These are phyloP conservation scores for Alternaria infectoria DNA, from an alignment of 2,329 filamentous ascomycete genomes.

Conservation along the genomic window DNA sequence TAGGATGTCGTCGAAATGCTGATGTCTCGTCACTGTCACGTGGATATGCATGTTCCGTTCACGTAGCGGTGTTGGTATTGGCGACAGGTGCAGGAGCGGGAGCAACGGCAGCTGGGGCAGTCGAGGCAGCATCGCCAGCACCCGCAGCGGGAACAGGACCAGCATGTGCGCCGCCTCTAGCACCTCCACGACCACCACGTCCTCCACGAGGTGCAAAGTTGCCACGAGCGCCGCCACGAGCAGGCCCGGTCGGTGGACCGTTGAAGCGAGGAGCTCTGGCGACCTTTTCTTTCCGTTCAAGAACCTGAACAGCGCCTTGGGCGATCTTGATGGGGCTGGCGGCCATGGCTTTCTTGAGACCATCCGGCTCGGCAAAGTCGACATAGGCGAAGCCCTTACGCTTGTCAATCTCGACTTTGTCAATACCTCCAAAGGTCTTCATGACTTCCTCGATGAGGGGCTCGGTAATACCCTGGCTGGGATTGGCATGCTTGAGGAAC, in stretches of 20 bases:
- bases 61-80: conserved; percentile 12
- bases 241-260: conserved; percentile 37
- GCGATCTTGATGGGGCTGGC: conserved; percentile 83
- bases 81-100: conserved; percentile 12
- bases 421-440: conserved; percentile 73
- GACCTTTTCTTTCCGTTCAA: conserved; percentile 74
- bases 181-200: conserved; percentile 42
- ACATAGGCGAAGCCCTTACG: conserved; percentile 95
- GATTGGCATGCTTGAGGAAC: conserved; percentile 67
- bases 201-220: conserved; percentile 44
- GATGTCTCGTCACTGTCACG: not conserved
- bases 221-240: conserved; percentile 39
- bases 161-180: conserved; percentile 37
- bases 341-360: conserved; percentile 77
- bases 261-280: conserved; percentile 36
- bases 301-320: conserved; percentile 83
- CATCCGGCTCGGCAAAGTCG: conserved; percentile 77
- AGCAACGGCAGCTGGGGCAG: conserved; percentile 9
- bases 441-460: conserved; percentile 76
- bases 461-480: conserved; percentile 91
- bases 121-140: conserved; percentile 15
- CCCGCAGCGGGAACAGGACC: conserved; percentile 13
- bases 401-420: conserved; percentile 88
- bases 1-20: not conserved
- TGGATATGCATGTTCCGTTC: not conserved